Percentiles rank a stretch among this genome's conserved stretches.
These are phyloP conservation scores for Coccinonectria pachysandricola DNA, from an alignment of 2,329 filamentous ascomycete genomes.

Conservation along the genomic window DNA sequence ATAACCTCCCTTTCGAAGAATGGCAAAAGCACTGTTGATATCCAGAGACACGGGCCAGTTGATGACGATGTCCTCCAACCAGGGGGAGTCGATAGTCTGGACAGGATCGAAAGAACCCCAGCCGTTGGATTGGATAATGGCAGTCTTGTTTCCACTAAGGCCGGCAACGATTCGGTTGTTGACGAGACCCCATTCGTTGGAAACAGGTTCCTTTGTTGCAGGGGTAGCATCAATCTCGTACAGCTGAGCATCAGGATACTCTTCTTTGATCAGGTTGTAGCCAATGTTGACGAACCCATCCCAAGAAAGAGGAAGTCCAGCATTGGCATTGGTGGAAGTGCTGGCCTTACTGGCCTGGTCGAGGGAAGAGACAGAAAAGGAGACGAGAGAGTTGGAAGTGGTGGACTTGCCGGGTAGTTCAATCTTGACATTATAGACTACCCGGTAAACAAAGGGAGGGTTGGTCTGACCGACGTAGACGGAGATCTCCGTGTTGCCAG, in stretches of 20 bases:
- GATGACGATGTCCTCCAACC: slow-evolving; percentile 1
- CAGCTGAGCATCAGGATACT: slow-evolving; percentile 4
- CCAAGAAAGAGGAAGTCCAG: slow-evolving; percentile 5
- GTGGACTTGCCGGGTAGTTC: not conserved
- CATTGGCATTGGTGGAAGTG: not conserved
- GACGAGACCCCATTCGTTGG: slow-evolving; percentile 7
- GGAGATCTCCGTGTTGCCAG: slow-evolving; percentile 5
- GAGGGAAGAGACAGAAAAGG: slow-evolving; percentile 2
- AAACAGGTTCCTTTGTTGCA: slow-evolving; percentile 1
- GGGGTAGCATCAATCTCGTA: slow-evolving; percentile 7
- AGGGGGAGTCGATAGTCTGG: slow-evolving; percentile 4
- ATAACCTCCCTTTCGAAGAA: slow-evolving; percentile 8
- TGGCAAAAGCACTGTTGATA: slow-evolving; percentile 5
- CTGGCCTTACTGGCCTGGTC: not conserved
- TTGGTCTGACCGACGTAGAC: slow-evolving; percentile 26
- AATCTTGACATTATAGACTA: slow-evolving; percentile 2
- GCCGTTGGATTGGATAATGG: slow-evolving; percentile 6
- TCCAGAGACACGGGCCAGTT: slow-evolving; percentile 5
- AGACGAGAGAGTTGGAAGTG: not conserved
- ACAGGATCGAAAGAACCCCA: slow-evolving; percentile 6
- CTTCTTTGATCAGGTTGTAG: slow-evolving; percentile 3
- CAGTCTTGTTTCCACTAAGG: slow-evolving; percentile 4
- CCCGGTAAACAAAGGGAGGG: slow-evolving; percentile 30
- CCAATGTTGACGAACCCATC: slow-evolving; percentile 8
- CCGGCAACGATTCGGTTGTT: slow-evolving; percentile 7